Base-by-base conservation (phyloP, 306 rosid genomes). In the Castanea mollissima region DNA sequence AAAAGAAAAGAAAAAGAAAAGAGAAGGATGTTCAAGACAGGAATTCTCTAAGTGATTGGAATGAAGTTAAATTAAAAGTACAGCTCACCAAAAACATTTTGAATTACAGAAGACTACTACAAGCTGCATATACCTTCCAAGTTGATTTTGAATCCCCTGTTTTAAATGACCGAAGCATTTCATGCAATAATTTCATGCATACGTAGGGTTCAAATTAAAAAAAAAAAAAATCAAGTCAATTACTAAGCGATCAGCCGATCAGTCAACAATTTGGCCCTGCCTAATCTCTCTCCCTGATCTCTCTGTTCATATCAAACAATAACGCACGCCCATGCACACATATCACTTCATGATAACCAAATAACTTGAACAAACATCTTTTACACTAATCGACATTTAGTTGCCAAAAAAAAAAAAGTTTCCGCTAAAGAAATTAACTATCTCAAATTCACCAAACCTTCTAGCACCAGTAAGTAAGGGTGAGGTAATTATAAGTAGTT, bases 141-240 rank as follows among this genome's bases (percentile, higher is more conserved):
- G 97, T 91, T 69, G 95, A 86, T 83, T 88, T 91, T 78, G 97
- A 95, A 88, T 95, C 98, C 80, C 96, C 94, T 19, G 87, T 84
- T 89, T 87, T 93, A 63, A 94, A 75, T 13, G 93, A 87, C 72
- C 92, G 90, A 54, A 95, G 91, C 98, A 95, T 95, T 85, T 92
- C 99, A 59, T 80, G 90, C 83, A 95, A 87, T 82, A 95, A 84
- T 76, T 98, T 98, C 91, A 85, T 25, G 78, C 70, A 72, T 77
- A 78, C 68, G 41, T 68, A 58, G 80, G 72, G 59, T 51, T 63
- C 57, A 49, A n/a, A 35, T 3, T 34, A 46, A 25, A 25, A 25
- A 46, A 25, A 25, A 46, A 52, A 11, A 14, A 3, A 27, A 49
- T 25, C 31, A 23, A 25, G 12, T 69, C 6, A 69, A 44, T 21